These are phyloP conservation scores for Fusarium sp. DNA, from an alignment of 2,329 filamentous ascomycete species.

Conservation along the genomic window DNA sequence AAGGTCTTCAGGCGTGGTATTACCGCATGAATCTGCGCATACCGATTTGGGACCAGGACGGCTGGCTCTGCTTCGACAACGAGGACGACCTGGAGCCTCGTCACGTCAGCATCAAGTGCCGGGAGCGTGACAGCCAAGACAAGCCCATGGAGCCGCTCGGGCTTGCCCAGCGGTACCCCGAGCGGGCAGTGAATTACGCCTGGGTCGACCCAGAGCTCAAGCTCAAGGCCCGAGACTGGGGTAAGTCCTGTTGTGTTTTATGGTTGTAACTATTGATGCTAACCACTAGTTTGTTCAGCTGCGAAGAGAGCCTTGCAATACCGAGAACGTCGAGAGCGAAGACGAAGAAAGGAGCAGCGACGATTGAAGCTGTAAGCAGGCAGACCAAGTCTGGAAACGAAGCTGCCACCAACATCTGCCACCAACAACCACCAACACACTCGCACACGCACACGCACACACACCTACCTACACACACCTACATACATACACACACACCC, in stretches of 20 bases:
- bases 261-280: constrained; percentile 15
- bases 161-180: constrained; percentile 56
- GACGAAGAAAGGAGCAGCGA: constrained; percentile 51
- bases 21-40: constrained; percentile 55
- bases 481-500: too few species aligned
- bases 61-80: constrained; percentile 52
- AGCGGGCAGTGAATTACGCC: constrained; percentile 55
- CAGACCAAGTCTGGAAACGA: neutral
- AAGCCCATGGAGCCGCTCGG: constrained; percentile 50
- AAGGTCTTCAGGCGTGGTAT: constrained; percentile 55
- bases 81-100: constrained; percentile 51
- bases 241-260: constrained; percentile 46
- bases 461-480: too few species aligned
- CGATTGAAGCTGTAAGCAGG: constrained; percentile 47
- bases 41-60: constrained; percentile 52
- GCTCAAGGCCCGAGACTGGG: constrained; percentile 49
- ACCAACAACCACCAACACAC: neutral
- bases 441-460: neutral
- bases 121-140: constrained; percentile 50
- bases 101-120: constrained; percentile 51
- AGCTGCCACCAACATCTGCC: constrained; percentile 14
- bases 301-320: constrained; percentile 49
- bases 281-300: constrained; percentile 41
- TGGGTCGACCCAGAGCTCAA: constrained; percentile 55
- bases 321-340: constrained; percentile 49